phyloP scores from a whole-genome alignment of 345 rosid genomes.

The Moringa oleifera region DNA sequence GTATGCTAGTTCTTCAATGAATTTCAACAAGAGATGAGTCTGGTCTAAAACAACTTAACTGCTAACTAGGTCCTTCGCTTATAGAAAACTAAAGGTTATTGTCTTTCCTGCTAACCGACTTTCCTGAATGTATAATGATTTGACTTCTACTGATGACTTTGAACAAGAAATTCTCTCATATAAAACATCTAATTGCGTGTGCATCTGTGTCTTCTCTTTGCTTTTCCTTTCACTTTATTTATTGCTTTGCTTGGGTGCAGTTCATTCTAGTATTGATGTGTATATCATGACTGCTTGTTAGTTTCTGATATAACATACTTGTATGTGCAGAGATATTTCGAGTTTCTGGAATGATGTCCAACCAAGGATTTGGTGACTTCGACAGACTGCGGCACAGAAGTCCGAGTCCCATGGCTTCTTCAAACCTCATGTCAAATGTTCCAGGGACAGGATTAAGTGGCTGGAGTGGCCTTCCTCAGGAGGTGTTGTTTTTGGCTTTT shows the following conservation, averaged over 20 bases:
- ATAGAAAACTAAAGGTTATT: too few species aligned
- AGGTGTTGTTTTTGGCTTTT: slow-evolving; percentile 36
- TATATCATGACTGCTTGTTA: too few species aligned
- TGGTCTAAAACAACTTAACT: too few species aligned
- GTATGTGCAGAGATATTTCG: slow-evolving; percentile 69
- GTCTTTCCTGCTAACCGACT: not conserved
- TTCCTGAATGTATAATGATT: not conserved
- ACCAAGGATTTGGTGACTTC: slow-evolving; percentile 80
- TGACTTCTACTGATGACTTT: not conserved
- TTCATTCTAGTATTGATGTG: not conserved
- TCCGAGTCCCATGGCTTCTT: slow-evolving; percentile 98
- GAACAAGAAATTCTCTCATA: not conserved
- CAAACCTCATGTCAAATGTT: slow-evolving; percentile 70
- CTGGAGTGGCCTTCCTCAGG: slow-evolving; percentile 82
- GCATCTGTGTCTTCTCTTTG: not conserved
- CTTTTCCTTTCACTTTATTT: not conserved
- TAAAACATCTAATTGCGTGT: too few species aligned
- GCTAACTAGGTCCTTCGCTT: too few species aligned
- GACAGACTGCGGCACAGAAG: slow-evolving; percentile 88
- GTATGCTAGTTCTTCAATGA: too few species aligned
- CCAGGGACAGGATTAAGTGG: slow-evolving; percentile 58
- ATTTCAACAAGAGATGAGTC: too few species aligned
- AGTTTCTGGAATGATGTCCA: slow-evolving; percentile 76
- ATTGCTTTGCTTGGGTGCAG: not conserved
- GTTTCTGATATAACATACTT: not conserved